Evolutionary conservation across 139 green algal genomes (phyloP).

Genomic region (Chlamydomonas sp.): DNA sequence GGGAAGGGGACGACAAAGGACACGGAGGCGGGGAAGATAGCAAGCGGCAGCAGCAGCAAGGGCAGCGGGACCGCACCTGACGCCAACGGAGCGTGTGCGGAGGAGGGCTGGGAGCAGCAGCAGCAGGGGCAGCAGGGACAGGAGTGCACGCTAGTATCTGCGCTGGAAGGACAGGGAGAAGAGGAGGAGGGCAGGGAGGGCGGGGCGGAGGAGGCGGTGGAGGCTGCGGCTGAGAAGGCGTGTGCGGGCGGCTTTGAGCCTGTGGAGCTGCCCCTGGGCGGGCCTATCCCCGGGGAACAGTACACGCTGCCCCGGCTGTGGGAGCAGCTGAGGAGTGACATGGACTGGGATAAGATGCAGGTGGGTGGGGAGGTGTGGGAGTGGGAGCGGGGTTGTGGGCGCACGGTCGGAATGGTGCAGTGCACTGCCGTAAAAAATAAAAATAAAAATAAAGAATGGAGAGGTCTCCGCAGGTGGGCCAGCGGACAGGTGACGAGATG

Average conservation of each 20-base stretch:
- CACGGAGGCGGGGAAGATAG: neutral
- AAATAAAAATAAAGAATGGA: no score
- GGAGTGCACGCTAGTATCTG: no score
- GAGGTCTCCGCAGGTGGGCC: no score
- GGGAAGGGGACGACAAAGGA: neutral
- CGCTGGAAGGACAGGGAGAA: no score
- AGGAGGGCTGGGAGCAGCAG: neutral
- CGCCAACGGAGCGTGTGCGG: no score
- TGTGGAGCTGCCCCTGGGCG: neutral
- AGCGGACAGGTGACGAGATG: no score
- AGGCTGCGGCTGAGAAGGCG: neutral
- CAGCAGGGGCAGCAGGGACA: neutral
- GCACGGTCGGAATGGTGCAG: no score
- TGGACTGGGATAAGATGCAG: neutral
- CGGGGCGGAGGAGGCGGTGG: neutral
- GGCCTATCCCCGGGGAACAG: conserved; percentile 4
- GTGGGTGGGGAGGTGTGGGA: neutral
- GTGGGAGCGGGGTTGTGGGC: neutral
- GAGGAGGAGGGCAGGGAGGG: no score
- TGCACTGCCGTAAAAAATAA: no score
- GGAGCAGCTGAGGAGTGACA: conserved; percentile 30
- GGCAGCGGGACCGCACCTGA: neutral
- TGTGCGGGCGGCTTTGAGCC: neutral
- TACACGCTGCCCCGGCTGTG: conserved; percentile 63
- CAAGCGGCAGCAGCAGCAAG: neutral